Conservation (phyloP, 2,329 filamentous ascomycete genomes). For the Aspergillus niger region DNA sequence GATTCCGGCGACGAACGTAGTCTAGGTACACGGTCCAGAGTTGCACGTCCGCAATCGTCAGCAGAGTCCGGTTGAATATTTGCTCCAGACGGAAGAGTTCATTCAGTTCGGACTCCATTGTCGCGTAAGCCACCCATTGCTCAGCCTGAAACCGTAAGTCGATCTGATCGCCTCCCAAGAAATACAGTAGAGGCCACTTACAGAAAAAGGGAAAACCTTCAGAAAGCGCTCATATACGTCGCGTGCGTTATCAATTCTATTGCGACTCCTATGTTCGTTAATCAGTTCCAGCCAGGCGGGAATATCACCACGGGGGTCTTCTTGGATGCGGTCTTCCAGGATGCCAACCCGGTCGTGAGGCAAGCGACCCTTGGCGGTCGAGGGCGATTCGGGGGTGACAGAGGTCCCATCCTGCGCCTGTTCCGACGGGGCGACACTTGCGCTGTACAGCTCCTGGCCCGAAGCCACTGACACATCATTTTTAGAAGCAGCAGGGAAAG, state of each 20-base stretch:
- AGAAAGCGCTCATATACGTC: conserved; percentile 83
- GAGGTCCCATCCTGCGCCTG: conserved; percentile 39
- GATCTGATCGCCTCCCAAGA: not conserved
- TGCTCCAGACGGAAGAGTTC: conserved; percentile 78
- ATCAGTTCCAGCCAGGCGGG: conserved; percentile 90
- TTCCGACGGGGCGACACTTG: conserved; percentile 34
- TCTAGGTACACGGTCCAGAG: conserved; percentile 94
- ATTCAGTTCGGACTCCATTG: conserved; percentile 85
- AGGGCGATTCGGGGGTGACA: conserved; percentile 48
- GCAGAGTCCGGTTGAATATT: conserved; percentile 78
- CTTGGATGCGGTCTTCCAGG: conserved; percentile 85
- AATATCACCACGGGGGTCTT: conserved; percentile 89
- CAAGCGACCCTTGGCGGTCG: conserved; percentile 55
- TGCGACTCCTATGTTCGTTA: conserved; percentile 76
- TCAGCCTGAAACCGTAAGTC: conserved; percentile 68
- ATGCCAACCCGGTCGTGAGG: conserved; percentile 75
- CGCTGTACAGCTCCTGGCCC: conserved; percentile 41
- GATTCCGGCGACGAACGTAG: conserved; percentile 89
- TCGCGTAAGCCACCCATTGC: conserved; percentile 84
- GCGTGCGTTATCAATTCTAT: conserved; percentile 78
- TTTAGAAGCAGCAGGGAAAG: conserved; percentile 51
- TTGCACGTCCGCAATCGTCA: conserved; percentile 76
- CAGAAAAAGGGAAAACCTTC: conserved; percentile 82
- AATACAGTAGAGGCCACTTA: conserved; percentile 56
- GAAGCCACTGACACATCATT: conserved; percentile 41